Percentiles rank a stretch among this genome's conserved stretches.
Evolutionary conservation across 2,329 filamentous ascomycete species (phyloP).

Genomic region (Rhynchosporium agropyri): DNA sequence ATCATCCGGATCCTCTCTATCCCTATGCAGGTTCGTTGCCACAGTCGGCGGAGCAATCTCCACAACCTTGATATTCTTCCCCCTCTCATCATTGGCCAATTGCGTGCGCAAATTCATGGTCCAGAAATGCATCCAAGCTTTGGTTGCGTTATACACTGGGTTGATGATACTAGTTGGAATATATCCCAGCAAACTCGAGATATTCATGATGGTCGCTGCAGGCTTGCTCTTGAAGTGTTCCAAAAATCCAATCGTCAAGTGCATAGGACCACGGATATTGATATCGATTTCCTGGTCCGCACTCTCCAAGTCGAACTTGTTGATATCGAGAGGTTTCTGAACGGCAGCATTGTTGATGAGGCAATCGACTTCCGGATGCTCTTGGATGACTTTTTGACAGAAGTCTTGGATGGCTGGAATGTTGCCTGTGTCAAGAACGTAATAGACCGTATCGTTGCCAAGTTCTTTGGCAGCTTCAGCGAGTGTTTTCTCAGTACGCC

Average conservation of each 20-base stretch:
- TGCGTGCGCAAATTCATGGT: constrained; percentile 57
- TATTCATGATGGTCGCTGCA: constrained; percentile 51
- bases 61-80: constrained; percentile 49
- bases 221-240: constrained; percentile 51
- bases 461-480: constrained; percentile 48
- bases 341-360: constrained; percentile 63
- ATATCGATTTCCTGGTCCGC: constrained; percentile 61
- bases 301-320: constrained; percentile 50
- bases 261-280: constrained; percentile 61
- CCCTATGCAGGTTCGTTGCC: constrained; percentile 57
- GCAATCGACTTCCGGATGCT: constrained; percentile 59
- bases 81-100: constrained; percentile 40
- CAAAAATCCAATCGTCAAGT: constrained; percentile 53
- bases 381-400: constrained; percentile 47
- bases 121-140: constrained; percentile 61
- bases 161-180: constrained; percentile 56
- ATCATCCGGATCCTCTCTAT: constrained; percentile 57
- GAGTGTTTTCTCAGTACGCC: constrained; percentile 58
- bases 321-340: constrained; percentile 55
- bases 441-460: constrained; percentile 51
- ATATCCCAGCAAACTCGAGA: constrained; percentile 56
- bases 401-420: constrained; percentile 49
- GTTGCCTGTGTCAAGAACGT: constrained; percentile 54
- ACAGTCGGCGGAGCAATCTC: constrained; percentile 60
- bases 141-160: constrained; percentile 61